Percentiles rank a stretch among this genome's conserved stretches.
Conservation (phyloP, 495 filamentous ascomycete genomes). For the Daldinia childiae region DNA sequence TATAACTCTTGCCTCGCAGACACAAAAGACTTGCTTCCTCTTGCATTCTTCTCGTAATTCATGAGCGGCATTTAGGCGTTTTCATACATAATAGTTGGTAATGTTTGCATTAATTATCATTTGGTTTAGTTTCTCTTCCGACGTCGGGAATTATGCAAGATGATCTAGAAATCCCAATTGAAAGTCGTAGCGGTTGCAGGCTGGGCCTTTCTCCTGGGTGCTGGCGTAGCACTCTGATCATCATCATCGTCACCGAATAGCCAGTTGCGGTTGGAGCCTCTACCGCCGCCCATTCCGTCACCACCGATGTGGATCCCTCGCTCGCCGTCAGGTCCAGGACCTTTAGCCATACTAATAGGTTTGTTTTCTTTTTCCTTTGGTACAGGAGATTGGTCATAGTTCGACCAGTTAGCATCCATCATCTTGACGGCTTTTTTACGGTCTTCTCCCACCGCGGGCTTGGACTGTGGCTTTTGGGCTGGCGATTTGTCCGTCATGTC, state of each 20-base stretch:
- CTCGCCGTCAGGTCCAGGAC: slow-evolving; percentile 43
- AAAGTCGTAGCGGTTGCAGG: slow-evolving; percentile 51
- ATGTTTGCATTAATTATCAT: slow-evolving; percentile 7
- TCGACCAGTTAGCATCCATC: slow-evolving; percentile 73
- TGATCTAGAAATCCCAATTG: slow-evolving; percentile 65
- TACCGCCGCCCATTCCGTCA: slow-evolving; percentile 80
- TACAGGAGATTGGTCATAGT: slow-evolving; percentile 69
- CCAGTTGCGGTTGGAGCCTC: slow-evolving; percentile 68
- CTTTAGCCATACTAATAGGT: slow-evolving; percentile 43
- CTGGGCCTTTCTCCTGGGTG: slow-evolving; percentile 50
- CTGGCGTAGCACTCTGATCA: slow-evolving; percentile 41
- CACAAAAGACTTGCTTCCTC: slow-evolving; percentile 36
- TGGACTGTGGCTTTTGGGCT: slow-evolving; percentile 37
- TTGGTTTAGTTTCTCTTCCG: slow-evolving; percentile 28
- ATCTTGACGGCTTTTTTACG: slow-evolving; percentile 69
- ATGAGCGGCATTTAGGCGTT: slow-evolving; percentile 45
- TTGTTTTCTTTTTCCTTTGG: slow-evolving; percentile 62
- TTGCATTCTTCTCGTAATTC: slow-evolving; percentile 47
- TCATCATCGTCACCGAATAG: slow-evolving; percentile 66
- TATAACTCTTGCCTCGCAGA: slow-evolving; percentile 20
- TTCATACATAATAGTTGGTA: slow-evolving; percentile 29
- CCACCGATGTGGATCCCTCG: slow-evolving; percentile 68
- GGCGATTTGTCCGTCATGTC: slow-evolving; percentile 71
- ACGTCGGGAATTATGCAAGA: slow-evolving; percentile 46
- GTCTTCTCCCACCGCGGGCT: slow-evolving; percentile 54